These are phyloP conservation scores for Groenewaldozyma sp. DNA, from an alignment of 1,139 yeast genomes.

Conservation along the genomic window DNA sequence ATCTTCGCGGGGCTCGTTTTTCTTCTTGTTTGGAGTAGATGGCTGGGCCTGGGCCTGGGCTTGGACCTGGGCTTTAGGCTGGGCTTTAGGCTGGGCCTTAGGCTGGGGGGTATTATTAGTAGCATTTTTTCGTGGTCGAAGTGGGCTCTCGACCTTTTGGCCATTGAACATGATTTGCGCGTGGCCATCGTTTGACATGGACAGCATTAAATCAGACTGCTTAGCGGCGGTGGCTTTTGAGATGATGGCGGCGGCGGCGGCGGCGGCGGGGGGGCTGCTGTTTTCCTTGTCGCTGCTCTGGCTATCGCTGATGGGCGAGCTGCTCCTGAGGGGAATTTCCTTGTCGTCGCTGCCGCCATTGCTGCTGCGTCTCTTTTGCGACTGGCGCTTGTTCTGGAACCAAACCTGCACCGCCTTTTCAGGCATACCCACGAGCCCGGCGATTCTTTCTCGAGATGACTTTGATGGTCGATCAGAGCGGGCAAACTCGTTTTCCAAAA, in stretches of 20 bases:
- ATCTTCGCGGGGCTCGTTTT: slow-evolving; percentile 17
- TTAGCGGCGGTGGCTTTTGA: slow-evolving; percentile 1
- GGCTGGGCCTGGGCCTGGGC: no score
- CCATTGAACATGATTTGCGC: slow-evolving; percentile 22
- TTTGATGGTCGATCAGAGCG: slow-evolving; percentile 76
- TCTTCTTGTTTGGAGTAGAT: no score
- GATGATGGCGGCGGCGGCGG: neutral
- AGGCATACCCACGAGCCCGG: slow-evolving; percentile 76
- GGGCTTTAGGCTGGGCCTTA: neutral
- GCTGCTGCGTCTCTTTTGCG: slow-evolving; percentile 39
- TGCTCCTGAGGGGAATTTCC: no score
- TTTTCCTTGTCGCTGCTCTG: neutral
- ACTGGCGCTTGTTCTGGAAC: slow-evolving; percentile 94
- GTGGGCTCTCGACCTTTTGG: slow-evolving; percentile 1
- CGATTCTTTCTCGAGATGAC: slow-evolving; percentile 63
- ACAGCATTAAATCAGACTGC: slow-evolving; percentile 18
- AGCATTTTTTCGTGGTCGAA: slow-evolving; percentile 1
- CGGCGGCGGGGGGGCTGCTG: neutral
- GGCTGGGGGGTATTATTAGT: neutral
- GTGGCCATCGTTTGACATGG: slow-evolving; percentile 32
- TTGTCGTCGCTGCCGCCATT: neutral
- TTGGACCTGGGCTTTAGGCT: neutral
- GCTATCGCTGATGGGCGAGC: slow-evolving; percentile 3
- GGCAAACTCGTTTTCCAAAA: slow-evolving; percentile 71
- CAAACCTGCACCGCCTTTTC: slow-evolving; percentile 96